These are phyloP conservation scores for Pelargonium fulgidum DNA, from an alignment of 441 rosid species.

Conservation along the genomic window DNA sequence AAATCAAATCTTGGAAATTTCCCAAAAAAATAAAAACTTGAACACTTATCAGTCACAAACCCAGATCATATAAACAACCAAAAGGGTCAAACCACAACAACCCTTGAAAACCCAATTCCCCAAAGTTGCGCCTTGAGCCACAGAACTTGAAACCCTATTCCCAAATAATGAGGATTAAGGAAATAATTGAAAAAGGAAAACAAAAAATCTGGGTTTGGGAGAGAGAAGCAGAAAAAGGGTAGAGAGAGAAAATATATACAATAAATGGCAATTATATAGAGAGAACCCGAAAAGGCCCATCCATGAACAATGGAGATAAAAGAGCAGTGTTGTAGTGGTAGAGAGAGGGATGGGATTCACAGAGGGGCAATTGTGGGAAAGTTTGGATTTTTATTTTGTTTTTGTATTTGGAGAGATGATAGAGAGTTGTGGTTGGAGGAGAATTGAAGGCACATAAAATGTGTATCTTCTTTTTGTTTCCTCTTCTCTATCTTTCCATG, in stretches of 20 bases:
- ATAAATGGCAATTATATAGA: slow-evolving; percentile 2
- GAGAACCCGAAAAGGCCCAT: slow-evolving; percentile 35
- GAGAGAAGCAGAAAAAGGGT: neutral
- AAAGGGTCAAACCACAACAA: neutral
- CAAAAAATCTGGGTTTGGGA: neutral
- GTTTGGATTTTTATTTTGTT: slow-evolving; percentile 4
- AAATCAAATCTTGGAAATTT: slow-evolving; percentile 12
- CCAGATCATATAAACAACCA: slow-evolving; percentile 8
- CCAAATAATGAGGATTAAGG: neutral
- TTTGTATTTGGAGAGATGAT: slow-evolving; percentile 13
- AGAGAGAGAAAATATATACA: slow-evolving; percentile 7
- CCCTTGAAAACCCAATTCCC: neutral
- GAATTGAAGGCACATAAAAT: slow-evolving; percentile 25
- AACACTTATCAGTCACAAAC: neutral
- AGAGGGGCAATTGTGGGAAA: slow-evolving; percentile 34
- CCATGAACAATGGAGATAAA: slow-evolving; percentile 14
- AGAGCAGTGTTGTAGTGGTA: neutral
- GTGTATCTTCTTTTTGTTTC: slow-evolving; percentile 13
- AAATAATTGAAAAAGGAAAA: slow-evolving; percentile 11
- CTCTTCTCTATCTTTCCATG: slow-evolving; percentile 13
- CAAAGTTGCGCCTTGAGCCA: neutral
- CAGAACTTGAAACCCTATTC: slow-evolving; percentile 5
- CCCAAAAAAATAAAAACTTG: slow-evolving; percentile 3
- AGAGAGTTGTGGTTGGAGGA: slow-evolving; percentile 31
- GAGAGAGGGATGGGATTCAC: slow-evolving; percentile 12